Base-by-base conservation (phyloP, 768 basidiomycete genomes). In the Boletus sp. region DNA sequence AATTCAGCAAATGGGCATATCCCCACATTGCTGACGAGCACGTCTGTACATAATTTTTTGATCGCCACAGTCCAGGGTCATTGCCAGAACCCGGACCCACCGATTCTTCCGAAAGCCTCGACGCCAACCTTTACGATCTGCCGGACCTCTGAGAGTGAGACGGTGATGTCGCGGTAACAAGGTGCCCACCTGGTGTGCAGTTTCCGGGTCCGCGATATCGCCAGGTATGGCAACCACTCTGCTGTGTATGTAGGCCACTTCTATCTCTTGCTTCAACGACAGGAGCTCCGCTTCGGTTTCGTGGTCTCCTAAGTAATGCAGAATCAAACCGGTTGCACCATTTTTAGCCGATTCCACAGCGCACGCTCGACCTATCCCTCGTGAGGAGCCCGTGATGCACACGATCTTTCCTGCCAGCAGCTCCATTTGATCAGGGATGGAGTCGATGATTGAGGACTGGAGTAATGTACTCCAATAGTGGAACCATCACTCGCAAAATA, bases 1-100 rank as follows among this genome's bases (percentile, higher is more conserved):
- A 90, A 89, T 40, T 87, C 83, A 39, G 85, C 81, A 71, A 91
- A 90, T 2, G 89, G 88, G 67, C 89, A 91, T 58, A 90, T 90
- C 12, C 90, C 80, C 1, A 80, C 81, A 67, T 81, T 82, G 65
- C 77, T 79, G 54, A 81, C 76, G n/a, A 81, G 73, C n/a, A 78
- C 76, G 62, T 81, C 79, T 75, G 42, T 9, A 10, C 18, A 30
- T 36, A 18, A 20, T 10, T 20, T 20, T n/a, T 9, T 11, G 40
- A 41, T 41, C 18, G 8, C 20, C 20, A 20, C 17, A 42, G 41
- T 24, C 11, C 41, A 24, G 20, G 20, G 18, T 42, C 41, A n/a
- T 5, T 40, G 39, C 8, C 24, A 35, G 39, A n/a, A 40, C 5
- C 39, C n/a, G n/a, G 7, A n/a, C 39, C 17, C 9, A 40, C n/a